Evolutionary conservation across 192 early-diverging fungal species (phyloP), one percentile per base, ranked within the genome.

Genomic region (Oehlia diaphana): DNA sequence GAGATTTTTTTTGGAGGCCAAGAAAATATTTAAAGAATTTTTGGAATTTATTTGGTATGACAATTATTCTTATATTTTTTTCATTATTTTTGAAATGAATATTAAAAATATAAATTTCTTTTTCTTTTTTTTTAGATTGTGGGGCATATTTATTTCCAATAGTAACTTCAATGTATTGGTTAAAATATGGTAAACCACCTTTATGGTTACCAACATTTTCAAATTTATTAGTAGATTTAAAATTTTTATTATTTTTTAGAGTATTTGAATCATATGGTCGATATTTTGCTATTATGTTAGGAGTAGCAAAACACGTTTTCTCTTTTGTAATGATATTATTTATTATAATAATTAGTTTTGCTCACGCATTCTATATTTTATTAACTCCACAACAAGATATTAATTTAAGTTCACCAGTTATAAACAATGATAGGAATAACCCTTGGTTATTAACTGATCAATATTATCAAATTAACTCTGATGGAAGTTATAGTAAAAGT

Each of bases 1-100:
- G 69, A 47, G 31, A 72, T 35, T 72, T 72, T 47, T 0, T 72
- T 44, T 72, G 26, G 26, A 72, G 37, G 10, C 35, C 31, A 21
- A 72, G n/a, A 72, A n/a, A 21, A 35, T 72, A 72, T 72, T 23
- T 72, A 16, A 35, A 16, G 10, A 44, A n/a, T 10, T 12, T 21
- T 44, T 72, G 69, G 69, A 72, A 72, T 72, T 47, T 37, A 12
- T 72, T 72, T 35, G 69, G 69, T 72, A 72, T 23, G 37, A 12
- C 19, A 19, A 3, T 35, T 44, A 44, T 44, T 44, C 9, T 44
- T 44, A 26, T 26, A 26, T 2, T 31, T 31, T 31, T 31, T 31
- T 31, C 31, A 2, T 31, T 31, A 31, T 31, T 31, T 31, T 31
- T 31, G 31, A 31, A 31, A 31, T 31, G 31, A 44, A 9, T 44